Conservation (phyloP, 2,329 filamentous ascomycete species). For the Neonectria neomacrospora region DNA sequence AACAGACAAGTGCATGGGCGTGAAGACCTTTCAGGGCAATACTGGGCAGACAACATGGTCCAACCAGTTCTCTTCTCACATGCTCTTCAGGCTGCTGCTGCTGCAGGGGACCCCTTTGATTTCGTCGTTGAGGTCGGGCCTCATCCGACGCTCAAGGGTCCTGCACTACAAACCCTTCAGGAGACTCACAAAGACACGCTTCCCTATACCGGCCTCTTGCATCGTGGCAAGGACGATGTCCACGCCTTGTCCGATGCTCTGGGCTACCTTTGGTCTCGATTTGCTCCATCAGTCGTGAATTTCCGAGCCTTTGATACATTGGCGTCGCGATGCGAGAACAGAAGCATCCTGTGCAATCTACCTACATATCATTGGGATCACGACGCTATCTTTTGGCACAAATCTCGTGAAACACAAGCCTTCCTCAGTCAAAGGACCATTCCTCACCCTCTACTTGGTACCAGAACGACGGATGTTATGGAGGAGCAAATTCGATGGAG, state of each 20-base stretch:
- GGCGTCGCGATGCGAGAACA: background rate
- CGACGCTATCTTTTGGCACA: conserved; percentile 42
- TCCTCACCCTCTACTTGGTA: background rate
- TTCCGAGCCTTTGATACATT: background rate
- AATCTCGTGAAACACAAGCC: background rate
- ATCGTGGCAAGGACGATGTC: conserved; percentile 31
- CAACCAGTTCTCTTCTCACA: conserved; percentile 38
- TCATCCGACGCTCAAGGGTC: conserved; percentile 59
- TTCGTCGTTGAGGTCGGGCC: conserved; percentile 56
- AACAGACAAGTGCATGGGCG: conserved; percentile 6
- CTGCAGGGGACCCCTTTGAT: background rate
- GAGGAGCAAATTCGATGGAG: background rate
- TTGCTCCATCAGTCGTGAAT: background rate
- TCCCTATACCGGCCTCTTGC: conserved; percentile 22
- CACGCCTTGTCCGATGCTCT: conserved; percentile 28
- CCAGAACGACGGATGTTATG: background rate
- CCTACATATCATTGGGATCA: conserved; percentile 55
- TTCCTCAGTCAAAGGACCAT: too few relatives aligned
- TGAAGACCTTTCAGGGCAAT: conserved; percentile 10
- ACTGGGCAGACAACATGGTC: conserved; percentile 44
- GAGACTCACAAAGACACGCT: conserved; percentile 2
- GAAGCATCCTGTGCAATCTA: conserved; percentile 40
- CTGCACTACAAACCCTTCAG: conserved; percentile 54
- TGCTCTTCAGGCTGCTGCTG: conserved; percentile 27
- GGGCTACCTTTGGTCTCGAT: conserved; percentile 32